Evolutionary conservation across 306 rosid genomes (phyloP), one percentile per base, ranked within the genome.

Genomic region (Mimosa pudica): DNA sequence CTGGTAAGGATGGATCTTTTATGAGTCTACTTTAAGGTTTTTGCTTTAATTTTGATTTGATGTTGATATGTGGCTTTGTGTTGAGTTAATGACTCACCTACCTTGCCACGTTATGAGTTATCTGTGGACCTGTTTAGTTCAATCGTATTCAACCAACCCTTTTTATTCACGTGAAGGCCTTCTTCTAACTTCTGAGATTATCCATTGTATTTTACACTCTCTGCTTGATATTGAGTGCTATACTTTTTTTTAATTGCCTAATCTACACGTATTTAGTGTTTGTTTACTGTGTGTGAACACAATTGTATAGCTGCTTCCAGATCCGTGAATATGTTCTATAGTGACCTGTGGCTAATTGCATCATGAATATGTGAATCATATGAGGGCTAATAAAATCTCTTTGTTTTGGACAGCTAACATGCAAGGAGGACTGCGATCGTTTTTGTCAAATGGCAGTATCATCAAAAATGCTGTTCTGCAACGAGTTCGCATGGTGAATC

Each of bases 391-490:
- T 65, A 33, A 52, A 36, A 35, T 70, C 20, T 80, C 47, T 87
- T 65, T 76, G 61, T 77, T 58, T 51, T 82, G 69, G 85, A 71
- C 80, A 89, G 90, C 75, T 24, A 54, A 88, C 72, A 93, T 96
- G 99, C 97, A 91, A 91, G 98, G 98, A 84, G 93, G 87, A 65
- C 46, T 89, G 79, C 86, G 86, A 84, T 77, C 85, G 7, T 77
- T 93, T 84, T 69, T 91, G 51, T 88, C 93, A 11, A 84, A 87
- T 1, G 98, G 98, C 46, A 87, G 58, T 47, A 63, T 89, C 75
- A 83, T 96, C 42, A 93, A 89, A 75, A 88, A 88, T 84, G 93
- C 91, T 51, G 94, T 96, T 82, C 49, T 96, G 82, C 94, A 91
- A 85, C 87, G 88, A 60, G 55, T 93, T 46, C 97, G 98, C 82